A percentile compares a stretch with the other conserved stretches of the same genome.
phyloP scores from a whole-genome alignment of 2,329 filamentous ascomycete species.

The Alternaria arborescens region DNA sequence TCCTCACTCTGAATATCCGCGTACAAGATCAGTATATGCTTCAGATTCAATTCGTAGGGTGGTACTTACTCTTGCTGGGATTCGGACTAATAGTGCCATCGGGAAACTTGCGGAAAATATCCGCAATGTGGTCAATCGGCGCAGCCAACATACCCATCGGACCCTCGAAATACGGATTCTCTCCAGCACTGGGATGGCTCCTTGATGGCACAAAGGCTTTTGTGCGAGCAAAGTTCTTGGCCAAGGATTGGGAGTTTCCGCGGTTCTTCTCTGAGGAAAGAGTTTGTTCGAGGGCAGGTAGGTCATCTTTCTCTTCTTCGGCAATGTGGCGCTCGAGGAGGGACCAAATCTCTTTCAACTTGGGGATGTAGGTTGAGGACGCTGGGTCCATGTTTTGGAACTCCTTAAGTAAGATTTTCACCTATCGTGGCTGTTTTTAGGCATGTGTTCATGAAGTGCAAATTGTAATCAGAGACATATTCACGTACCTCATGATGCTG shows the following conservation, averaged over 20 bases:
- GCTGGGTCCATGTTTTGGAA: constrained; percentile 41
- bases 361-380: constrained; percentile 32
- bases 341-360: constrained; percentile 35
- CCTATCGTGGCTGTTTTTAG: constrained; percentile 18
- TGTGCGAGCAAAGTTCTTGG: constrained; percentile 41
- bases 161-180: constrained; percentile 65
- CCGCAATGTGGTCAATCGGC: constrained; percentile 64
- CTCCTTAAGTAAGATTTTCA: constrained; percentile 43
- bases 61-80: constrained; percentile 29
- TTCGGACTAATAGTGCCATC: constrained; percentile 41
- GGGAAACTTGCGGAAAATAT: constrained; percentile 66
- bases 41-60: not conserved
- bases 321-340: constrained; percentile 40
- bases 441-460: not conserved
- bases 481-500: constrained; percentile 44
- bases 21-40: not conserved
- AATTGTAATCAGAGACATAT: no score
- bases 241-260: constrained; percentile 38
- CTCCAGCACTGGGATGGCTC: constrained; percentile 49
- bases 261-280: constrained; percentile 21
- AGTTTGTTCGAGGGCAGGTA: constrained; percentile 40
- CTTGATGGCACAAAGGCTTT: constrained; percentile 45
- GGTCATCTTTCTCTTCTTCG: constrained; percentile 43
- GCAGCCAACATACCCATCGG: constrained; percentile 63
- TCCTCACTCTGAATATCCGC: no score